These are phyloP conservation scores for Carex scoparia DNA, from an alignment of 176 grass and related monocot species.

Conservation along the genomic window DNA sequence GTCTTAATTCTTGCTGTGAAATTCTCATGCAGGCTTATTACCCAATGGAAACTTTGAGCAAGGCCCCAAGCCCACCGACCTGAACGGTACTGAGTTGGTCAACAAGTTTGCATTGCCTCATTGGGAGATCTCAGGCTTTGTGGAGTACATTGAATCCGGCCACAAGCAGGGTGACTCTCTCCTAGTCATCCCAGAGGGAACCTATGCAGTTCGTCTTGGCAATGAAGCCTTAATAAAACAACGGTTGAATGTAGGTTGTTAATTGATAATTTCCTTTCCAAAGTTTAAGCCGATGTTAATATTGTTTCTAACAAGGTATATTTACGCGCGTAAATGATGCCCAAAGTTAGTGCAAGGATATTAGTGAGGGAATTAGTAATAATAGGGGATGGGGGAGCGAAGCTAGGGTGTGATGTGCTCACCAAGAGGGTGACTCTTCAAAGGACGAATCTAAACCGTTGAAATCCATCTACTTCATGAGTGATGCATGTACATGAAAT, in stretches of 20 bases:
- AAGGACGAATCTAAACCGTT: no score
- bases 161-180: conserved; percentile 91
- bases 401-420: no score
- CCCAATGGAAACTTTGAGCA: conserved; percentile 84
- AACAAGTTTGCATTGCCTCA: conserved; percentile 40
- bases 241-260: conserved; percentile 35
- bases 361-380: not conserved
- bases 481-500: no score
- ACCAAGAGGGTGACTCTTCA: no score
- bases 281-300: not conserved
- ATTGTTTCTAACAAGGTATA: not conserved
- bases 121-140: conserved; percentile 67
- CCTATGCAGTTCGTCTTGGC: conserved; percentile 58
- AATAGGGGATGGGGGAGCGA: not conserved
- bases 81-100: conserved; percentile 65
- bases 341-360: not conserved
- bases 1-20: not conserved
- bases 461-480: no score
- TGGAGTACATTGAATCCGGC: conserved; percentile 91
- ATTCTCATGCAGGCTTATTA: conserved; percentile 49
- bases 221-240: conserved; percentile 82
- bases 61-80: conserved; percentile 36
- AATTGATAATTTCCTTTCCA: not conserved
- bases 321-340: not conserved
- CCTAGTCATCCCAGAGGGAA: conserved; percentile 68